Evolutionary conservation across 768 basidiomycete species (phyloP).

Genomic region (Rhodotorula toruloides): DNA sequence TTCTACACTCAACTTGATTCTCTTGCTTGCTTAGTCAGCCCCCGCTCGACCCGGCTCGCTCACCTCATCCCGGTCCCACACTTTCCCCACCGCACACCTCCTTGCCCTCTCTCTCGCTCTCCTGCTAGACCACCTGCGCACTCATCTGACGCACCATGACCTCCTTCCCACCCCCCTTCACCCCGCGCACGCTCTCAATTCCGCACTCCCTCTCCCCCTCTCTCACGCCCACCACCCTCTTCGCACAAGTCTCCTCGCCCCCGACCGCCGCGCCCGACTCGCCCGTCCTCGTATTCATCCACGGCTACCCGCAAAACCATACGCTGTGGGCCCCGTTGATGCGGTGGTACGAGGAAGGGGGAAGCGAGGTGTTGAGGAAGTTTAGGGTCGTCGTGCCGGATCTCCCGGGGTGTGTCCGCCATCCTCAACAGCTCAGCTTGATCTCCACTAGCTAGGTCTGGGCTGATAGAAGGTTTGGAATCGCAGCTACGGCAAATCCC

Average conservation of each 20-base stretch:
- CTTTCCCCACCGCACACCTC: neutral
- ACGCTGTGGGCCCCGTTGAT: slow-evolving; percentile 37
- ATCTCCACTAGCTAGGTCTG: no score
- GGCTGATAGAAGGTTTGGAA: neutral
- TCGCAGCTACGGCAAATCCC: slow-evolving; percentile 7
- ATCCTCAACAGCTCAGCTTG: neutral
- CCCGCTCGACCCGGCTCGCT: no score
- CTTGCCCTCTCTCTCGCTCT: neutral
- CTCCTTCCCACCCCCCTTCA: neutral
- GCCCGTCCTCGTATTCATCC: slow-evolving; percentile 37
- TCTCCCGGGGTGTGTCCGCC: slow-evolving; percentile 34
- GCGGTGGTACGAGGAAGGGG: neutral
- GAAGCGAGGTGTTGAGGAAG: neutral
- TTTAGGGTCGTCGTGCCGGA: slow-evolving; percentile 37
- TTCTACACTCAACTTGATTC: no score
- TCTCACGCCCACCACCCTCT: neutral
- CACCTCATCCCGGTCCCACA: no score
- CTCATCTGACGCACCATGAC: neutral
- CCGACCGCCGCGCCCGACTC: neutral
- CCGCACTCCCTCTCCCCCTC: neutral
- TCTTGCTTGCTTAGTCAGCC: no score
- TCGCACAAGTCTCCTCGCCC: neutral
- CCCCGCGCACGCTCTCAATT: neutral
- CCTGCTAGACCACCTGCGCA: no score
- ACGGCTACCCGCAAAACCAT: slow-evolving; percentile 41